Evolutionary conservation across 306 rosid genomes (phyloP), one percentile per base, ranked within the genome.

Genomic region (Sphenostylis stenocarpa): DNA sequence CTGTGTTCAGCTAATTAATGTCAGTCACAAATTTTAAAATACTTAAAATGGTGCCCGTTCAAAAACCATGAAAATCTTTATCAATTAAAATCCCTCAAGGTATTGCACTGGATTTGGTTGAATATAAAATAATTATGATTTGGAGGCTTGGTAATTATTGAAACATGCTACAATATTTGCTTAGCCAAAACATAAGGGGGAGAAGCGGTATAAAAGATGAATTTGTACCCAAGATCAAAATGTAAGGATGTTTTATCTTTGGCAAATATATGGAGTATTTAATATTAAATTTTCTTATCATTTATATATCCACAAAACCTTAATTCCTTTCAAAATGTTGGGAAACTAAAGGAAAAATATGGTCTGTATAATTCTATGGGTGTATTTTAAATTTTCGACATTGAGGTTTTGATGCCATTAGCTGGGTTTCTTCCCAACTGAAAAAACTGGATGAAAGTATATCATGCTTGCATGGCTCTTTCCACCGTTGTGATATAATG

Each of bases 1-100:
- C 21, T 69, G 62, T 51, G 23, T 68, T 64, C 45, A 41, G 55
- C 64, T 41, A 48, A 49, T 48, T 55, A 20, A 69, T 69, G 26
- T 24, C 12, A n/a, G 19, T 63, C 52, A 13, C 29, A 11, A n/a
- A 68, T 81, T 75, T 71, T 19, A 33, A n/a, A 75, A 20, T 28
- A 70, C 44, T 41, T 51, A n/a, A 31, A 14, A 52, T 64, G 17
- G 28, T 21, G 17, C 45, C 39, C 20, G 1, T n/a, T 14, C 55
- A 12, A 45, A 34, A 84, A 36, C 29, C 52, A 41, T 58, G 56
- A 67, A 31, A 39, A 3, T 55, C 28, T 16, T 55, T 51, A 23
- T 60, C 65, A 24, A 38, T 52, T 39, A 19, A 62, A 74, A 8
- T 38, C 17, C 28, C 48, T 34, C 14, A 3, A 33, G n/a, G 47